A percentile compares a stretch with the other conserved stretches of the same genome.
phyloP scores from a whole-genome alignment of 768 basidiomycete genomes.

The Leccinum longicurvipes region DNA sequence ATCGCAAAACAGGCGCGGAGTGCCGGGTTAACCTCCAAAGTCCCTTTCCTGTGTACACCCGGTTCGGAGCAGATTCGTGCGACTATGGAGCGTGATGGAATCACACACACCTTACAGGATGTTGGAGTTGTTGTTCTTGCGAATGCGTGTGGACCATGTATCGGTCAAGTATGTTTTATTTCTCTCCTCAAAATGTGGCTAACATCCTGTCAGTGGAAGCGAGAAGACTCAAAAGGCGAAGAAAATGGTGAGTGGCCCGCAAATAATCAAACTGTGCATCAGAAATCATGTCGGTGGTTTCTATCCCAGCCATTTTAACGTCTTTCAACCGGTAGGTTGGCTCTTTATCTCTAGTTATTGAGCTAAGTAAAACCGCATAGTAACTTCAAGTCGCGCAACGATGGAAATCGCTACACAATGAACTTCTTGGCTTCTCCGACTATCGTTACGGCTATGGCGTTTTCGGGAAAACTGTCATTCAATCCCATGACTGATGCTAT shows the following conservation, averaged over 20 bases:
- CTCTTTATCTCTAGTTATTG: not conserved
- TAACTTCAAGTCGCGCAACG: conserved; percentile 93
- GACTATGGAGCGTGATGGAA: conserved; percentile 91
- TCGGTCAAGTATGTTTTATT: conserved; percentile 69
- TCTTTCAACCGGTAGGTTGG: conserved; percentile 85
- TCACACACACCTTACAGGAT: conserved; percentile 76
- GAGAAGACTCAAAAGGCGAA: conserved; percentile 81
- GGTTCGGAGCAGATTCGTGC: conserved; percentile 96
- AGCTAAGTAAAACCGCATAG: conserved; percentile 26
- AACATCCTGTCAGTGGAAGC: conserved; percentile 70
- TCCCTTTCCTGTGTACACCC: conserved; percentile 85
- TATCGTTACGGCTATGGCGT: conserved; percentile 96
- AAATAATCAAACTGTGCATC: not conserved
- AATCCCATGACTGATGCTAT: conserved; percentile 85
- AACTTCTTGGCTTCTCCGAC: conserved; percentile 98
- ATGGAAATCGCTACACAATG: conserved; percentile 92
- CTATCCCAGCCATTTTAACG: conserved; percentile 76
- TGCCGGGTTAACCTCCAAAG: conserved; percentile 77
- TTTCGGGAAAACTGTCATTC: conserved; percentile 90
- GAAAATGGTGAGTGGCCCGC: conserved; percentile 68
- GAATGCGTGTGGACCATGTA: conserved; percentile 98
- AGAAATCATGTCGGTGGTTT: conserved; percentile 3
- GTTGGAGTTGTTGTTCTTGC: conserved; percentile 95
- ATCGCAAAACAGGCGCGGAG: conserved; percentile 85
- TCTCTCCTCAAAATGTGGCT: conserved; percentile 1